These are phyloP conservation scores for Musa itinerans DNA, from an alignment of 176 grass and related monocot species.

Conservation along the genomic window DNA sequence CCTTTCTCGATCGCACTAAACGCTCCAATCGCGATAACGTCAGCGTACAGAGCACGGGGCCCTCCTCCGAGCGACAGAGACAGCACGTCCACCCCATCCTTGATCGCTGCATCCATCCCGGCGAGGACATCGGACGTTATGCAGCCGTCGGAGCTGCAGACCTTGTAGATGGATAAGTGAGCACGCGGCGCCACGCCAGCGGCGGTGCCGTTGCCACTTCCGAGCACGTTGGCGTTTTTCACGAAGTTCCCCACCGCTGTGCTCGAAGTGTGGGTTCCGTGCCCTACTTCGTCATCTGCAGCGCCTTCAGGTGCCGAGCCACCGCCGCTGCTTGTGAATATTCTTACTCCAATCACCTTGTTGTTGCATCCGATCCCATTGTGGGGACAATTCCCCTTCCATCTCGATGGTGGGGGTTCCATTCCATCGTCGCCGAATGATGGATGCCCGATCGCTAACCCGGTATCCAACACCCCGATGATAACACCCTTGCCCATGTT, in stretches of 20 bases:
- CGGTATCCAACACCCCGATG: slow-evolving; percentile 40
- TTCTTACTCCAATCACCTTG: slow-evolving; percentile 31
- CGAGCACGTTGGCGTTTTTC: slow-evolving; percentile 30
- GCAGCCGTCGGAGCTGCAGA: slow-evolving; percentile 12
- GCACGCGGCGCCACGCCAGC: slow-evolving; percentile 41
- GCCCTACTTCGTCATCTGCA: slow-evolving; percentile 17
- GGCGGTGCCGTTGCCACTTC: slow-evolving; percentile 36
- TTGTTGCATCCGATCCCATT: slow-evolving; percentile 24
- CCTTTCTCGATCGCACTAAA: slow-evolving; percentile 31
- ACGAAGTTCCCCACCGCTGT: slow-evolving; percentile 36
- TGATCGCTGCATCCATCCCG: slow-evolving; percentile 34
- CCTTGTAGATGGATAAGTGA: slow-evolving; percentile 44
- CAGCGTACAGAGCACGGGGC: not conserved
- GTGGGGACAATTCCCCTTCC: slow-evolving; percentile 34
- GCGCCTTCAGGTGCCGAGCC: not conserved
- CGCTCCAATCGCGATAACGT: slow-evolving; percentile 15
- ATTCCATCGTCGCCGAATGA: slow-evolving; percentile 48
- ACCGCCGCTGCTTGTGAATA: not conserved
- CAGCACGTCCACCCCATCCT: slow-evolving; percentile 46
- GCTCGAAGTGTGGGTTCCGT: slow-evolving; percentile 52
- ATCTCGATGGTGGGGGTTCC: slow-evolving; percentile 23
- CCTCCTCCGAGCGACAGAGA: slow-evolving; percentile 26
- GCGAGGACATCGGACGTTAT: slow-evolving; percentile 12
- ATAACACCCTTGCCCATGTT: slow-evolving; percentile 41
- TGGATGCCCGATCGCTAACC: slow-evolving; percentile 22